Evolutionary conservation across 495 filamentous ascomycete species (phyloP), one percentile per base, ranked within the genome.

Genomic region (Peziza echinospora): DNA sequence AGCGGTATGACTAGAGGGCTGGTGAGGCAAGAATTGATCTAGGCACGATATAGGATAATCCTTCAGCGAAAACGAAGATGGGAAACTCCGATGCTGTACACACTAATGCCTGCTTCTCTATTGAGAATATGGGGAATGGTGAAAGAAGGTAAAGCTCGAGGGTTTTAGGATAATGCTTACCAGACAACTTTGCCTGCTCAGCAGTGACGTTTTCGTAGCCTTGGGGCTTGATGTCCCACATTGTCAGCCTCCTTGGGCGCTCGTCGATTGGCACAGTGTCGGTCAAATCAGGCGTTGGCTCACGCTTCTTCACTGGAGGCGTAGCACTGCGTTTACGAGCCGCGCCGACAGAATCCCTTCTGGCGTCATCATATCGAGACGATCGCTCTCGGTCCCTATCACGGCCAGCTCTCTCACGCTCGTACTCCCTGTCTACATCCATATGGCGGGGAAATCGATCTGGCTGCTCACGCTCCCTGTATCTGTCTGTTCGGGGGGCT

Each of bases 171-270:
- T 53, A 25, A 49, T 23, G 49, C 68, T 53, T 60, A 71, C 84
- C 84, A n/a, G 89, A 99, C 26, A 99, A 71, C 69, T 99, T 99
- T 22, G 89, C 91, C 60, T 96, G 91, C 62, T 99, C 89, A 21
- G 89, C 91, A 10, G 91, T 94, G 50, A 99, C 89, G 65, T 92
- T 93, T 63, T 96, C 89, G 57, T 99, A 99, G 24, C 89, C 87
- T 19, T 84, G 83, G 10, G 89, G 89, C 67, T 96, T 99, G 62
- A 99, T 93, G 61, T 99, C 89, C 89, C 89, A 99, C 62, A 96
- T 92, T 24, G 85, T 94, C 67, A 96, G 64, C 46, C 89, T 77
- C 53, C 89, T 77, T 69, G 82, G 84, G 47, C 86, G 77, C 53
- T 84, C 75, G 45, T 81, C 66, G 45, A 99, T 67, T 7, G 83